These are phyloP conservation scores for Quercus ilex DNA, from an alignment of 306 rosid species.

Conservation along the genomic window DNA sequence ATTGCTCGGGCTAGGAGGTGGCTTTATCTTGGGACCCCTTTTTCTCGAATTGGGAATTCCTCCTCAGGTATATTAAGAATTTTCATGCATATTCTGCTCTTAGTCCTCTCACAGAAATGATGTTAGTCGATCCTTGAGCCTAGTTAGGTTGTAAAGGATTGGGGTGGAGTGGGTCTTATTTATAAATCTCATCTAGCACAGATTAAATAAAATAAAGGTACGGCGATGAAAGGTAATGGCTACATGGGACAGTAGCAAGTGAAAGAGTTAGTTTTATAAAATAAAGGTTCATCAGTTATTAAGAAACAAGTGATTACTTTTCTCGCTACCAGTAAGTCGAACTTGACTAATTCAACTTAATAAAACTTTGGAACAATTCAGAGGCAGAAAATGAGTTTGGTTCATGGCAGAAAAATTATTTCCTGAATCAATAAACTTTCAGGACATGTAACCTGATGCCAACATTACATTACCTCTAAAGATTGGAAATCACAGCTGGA, in stretches of 20 bases:
- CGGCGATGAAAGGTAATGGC: not conserved
- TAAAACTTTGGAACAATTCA: not conserved
- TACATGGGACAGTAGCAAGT: not conserved
- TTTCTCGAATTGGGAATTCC: constrained; percentile 84
- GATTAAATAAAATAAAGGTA: not conserved
- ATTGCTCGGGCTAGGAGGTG: constrained; percentile 79
- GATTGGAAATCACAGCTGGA: not conserved
- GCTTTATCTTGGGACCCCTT: constrained; percentile 80
- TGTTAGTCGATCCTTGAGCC: not conserved
- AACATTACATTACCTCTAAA: not conserved
- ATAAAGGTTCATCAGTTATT: too few species aligned
- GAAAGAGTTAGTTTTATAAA: not conserved
- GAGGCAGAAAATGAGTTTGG: not conserved
- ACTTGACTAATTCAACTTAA: too few species aligned
- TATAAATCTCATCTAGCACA: not conserved
- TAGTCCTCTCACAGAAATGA: not conserved
- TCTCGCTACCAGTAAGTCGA: too few species aligned
- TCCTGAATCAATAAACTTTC: not conserved
- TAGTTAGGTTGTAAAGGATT: not conserved
- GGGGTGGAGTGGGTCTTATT: not conserved
- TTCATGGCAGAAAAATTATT: not conserved
- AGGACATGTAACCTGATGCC: not conserved
- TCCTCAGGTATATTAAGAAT: constrained; percentile 53
- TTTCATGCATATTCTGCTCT: constrained; percentile 1
- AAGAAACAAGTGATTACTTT: too few species aligned